Evolutionary conservation across 179 eudicot species (phyloP).

Genomic region (Sideroxylon spinosum): DNA sequence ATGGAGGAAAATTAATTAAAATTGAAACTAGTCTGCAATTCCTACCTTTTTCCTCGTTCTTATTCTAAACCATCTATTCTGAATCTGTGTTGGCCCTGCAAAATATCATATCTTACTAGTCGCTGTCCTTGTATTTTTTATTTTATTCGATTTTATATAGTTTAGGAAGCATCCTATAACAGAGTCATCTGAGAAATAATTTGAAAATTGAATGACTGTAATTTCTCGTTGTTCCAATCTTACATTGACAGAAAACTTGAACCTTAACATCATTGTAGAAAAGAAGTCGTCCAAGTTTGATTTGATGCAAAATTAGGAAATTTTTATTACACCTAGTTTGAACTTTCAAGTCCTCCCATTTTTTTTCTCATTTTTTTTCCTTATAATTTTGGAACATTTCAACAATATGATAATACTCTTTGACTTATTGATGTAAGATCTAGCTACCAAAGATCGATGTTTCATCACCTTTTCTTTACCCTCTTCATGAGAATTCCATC

Average conservation of each 20-base stretch:
- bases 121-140: background rate
- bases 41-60: background rate
- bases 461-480: background rate
- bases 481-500: background rate
- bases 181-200: background rate
- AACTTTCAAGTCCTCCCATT: too few relatives aligned
- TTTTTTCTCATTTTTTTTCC: too few relatives aligned
- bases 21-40: background rate
- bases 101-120: background rate
- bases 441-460: background rate
- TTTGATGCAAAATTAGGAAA: too few relatives aligned
- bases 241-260: too few relatives aligned
- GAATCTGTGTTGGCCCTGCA: background rate
- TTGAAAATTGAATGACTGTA: background rate
- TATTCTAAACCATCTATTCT: background rate
- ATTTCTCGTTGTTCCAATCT: background rate
- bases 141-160: background rate
- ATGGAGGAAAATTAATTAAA: background rate
- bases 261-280: too few relatives aligned
- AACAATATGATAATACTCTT: background rate
- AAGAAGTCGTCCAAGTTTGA: too few relatives aligned
- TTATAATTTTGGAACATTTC: background rate
- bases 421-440: background rate
- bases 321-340: too few relatives aligned
- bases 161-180: background rate